These are phyloP conservation scores for Nemania diffusa DNA, from an alignment of 2,329 filamentous ascomycete genomes.

Conservation along the genomic window DNA sequence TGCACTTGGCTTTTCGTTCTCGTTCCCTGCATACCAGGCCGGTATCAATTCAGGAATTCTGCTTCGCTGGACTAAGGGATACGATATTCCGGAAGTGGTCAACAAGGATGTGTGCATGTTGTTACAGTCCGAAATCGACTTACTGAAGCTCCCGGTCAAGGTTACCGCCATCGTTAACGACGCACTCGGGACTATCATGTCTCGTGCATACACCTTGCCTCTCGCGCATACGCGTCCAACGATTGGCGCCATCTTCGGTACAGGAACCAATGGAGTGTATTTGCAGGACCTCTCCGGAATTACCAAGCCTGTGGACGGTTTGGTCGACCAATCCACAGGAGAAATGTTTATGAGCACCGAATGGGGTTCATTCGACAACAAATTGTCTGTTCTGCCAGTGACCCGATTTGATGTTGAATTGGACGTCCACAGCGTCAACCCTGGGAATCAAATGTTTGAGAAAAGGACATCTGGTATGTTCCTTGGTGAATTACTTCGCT, in stretches of 20 bases:
- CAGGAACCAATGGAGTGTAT: conserved; percentile 1
- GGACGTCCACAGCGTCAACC: not conserved
- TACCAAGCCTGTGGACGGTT: not conserved
- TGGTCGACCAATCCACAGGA: not conserved
- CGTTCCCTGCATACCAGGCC: not conserved
- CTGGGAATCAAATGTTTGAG: conserved; percentile 1
- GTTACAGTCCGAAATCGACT: not conserved
- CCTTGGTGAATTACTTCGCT: conserved; percentile 5
- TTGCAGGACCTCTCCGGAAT: not conserved
- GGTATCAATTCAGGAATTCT: not conserved
- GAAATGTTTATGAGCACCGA: conserved; percentile 5
- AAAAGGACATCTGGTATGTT: conserved; percentile 5
- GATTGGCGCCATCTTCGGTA: not conserved
- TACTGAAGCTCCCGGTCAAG: conserved; percentile 1
- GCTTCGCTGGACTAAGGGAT: conserved; percentile 5
- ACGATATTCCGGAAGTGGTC: conserved; percentile 3
- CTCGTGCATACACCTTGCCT: conserved; percentile 1
- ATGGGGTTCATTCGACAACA: conserved; percentile 4
- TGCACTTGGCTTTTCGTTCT: conserved; percentile 2
- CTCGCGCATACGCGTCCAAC: not conserved
- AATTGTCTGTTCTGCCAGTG: conserved; percentile 3
- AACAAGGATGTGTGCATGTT: not conserved
- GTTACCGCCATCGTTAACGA: conserved; percentile 5
- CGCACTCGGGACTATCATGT: conserved; percentile 1
- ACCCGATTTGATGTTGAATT: not conserved